These are phyloP conservation scores for Hypoxylon sp. DNA, from an alignment of 2,329 filamentous ascomycete species.

Conservation along the genomic window DNA sequence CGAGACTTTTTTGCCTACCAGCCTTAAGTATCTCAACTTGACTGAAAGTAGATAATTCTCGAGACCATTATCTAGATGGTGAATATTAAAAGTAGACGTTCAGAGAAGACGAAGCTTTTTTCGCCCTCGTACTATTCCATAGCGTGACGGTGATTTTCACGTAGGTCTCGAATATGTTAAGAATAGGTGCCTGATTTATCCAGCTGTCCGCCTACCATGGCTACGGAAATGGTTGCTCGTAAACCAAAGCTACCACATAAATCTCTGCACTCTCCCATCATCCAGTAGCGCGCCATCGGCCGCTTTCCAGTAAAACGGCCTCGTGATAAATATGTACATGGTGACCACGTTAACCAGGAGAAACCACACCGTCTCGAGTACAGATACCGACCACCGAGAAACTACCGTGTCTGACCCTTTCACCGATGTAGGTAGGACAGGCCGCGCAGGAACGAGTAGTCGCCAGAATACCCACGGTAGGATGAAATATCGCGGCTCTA, in stretches of 20 bases:
- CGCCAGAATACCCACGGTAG: slow-evolving; percentile 95
- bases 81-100: slow-evolving; percentile 21
- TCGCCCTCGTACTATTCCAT: neutral
- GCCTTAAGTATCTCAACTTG: neutral
- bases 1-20: neutral
- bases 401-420: slow-evolving; percentile 1
- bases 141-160: neutral
- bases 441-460: slow-evolving; percentile 73
- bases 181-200: too few species aligned
- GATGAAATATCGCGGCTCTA: slow-evolving; percentile 97
- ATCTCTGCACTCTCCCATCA: slow-evolving; percentile 73
- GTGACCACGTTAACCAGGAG: slow-evolving; percentile 72
- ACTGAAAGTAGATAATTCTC: slow-evolving; percentile 13
- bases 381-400: slow-evolving; percentile 46
- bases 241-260: slow-evolving; percentile 76
- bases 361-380: slow-evolving; percentile 77
- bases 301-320: slow-evolving; percentile 74
- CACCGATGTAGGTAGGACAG: neutral
- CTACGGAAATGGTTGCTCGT: neutral
- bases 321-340: slow-evolving; percentile 76
- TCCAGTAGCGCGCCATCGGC: slow-evolving; percentile 65
- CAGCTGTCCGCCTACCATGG: too few species aligned
- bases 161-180: too few species aligned
- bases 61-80: slow-evolving; percentile 17
- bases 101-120: neutral